Base-by-base conservation (phyloP, 116 monocot species). In the Iris pallida region DNA sequence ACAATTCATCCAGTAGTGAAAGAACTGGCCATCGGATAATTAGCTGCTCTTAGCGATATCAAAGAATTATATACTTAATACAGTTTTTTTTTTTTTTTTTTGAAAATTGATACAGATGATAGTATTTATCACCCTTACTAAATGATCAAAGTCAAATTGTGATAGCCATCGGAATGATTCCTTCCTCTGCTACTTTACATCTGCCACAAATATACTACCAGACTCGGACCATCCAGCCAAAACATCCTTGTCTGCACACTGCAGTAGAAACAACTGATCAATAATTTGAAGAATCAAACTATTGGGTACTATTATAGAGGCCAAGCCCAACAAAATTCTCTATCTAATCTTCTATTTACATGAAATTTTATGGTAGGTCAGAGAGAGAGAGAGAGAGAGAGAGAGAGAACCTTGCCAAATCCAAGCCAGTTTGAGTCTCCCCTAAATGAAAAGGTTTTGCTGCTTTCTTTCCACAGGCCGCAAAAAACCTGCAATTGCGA, bases 191-290 rank as follows among this genome's bases (percentile, higher is more conserved):
- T 30, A 30, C 3, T 30, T 30, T 30, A 62, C 51, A 52, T 51
- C 65, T 20, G 82, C 88, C 20, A 95, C 70, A 80, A 91, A 88
- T 54, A 91, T 80, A 69, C 80, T 91, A 10, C 88, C 91, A 41
- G 95, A 95, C 5, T 95, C 91, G 40, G 88, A 86, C 95, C 91
- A 95, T 57, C 95, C 95, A 20, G 86, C 95, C 45, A 95, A 61
- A 57, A 95, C 76, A 68, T 95, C 95, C 52, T 52, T 65, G 13
- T 74, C 73, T 51, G 83, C 71, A 75, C 77, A 90, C 90, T 94
- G 85, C 66, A 71, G 12, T 9, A 16, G 8, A 2, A 55, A 16
- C 57, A 19, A 2, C 57, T 57, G 19, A 20, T 57, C 7, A 18
- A 17, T 15, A 53, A 14, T 53, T 14, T 53, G 53, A 11, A 4